Conservation (phyloP, 1,139 yeast species). For the Geotrichum macrosporum region DNA sequence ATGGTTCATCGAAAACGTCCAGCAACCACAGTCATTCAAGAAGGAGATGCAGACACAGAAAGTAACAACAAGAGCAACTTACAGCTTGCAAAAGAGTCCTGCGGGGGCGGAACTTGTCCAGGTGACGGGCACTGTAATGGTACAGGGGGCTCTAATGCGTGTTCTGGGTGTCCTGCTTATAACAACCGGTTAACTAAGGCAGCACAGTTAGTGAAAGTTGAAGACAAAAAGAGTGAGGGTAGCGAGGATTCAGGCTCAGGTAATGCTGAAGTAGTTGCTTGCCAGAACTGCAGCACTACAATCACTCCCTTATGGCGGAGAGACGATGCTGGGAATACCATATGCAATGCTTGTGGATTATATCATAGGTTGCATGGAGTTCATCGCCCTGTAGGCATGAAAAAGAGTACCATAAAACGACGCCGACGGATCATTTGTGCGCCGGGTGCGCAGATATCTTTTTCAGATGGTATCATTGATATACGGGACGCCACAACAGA, state of each 20-base stretch:
- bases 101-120: slow-evolving; percentile 73
- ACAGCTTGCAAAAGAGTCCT: too few relatives aligned
- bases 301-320: slow-evolving; percentile 87
- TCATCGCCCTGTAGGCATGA: slow-evolving; percentile 75
- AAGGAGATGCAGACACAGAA: slow-evolving; percentile 2
- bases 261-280: slow-evolving; percentile 57
- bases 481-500: too few relatives aligned
- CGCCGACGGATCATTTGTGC: slow-evolving; percentile 48
- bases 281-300: slow-evolving; percentile 78
- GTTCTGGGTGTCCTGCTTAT: slow-evolving; percentile 78
- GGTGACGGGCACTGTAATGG: slow-evolving; percentile 87
- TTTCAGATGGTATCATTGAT: too few relatives aligned
- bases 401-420: slow-evolving; percentile 67
- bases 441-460: background rate
- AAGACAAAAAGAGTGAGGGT: background rate
- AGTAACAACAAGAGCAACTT: too few relatives aligned
- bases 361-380: slow-evolving; percentile 72
- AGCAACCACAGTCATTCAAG: slow-evolving; percentile 37
- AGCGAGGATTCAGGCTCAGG: slow-evolving; percentile 8
- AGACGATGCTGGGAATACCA: slow-evolving; percentile 73
- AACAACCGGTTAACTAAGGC: slow-evolving; percentile 54
- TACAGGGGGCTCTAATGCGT: slow-evolving; percentile 76
- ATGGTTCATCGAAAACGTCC: slow-evolving; percentile 63
- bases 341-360: slow-evolving; percentile 86
- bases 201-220: slow-evolving; percentile 19